phyloP scores from a whole-genome alignment of 257 asterid genomes.

The Fraxinus excelsior region DNA sequence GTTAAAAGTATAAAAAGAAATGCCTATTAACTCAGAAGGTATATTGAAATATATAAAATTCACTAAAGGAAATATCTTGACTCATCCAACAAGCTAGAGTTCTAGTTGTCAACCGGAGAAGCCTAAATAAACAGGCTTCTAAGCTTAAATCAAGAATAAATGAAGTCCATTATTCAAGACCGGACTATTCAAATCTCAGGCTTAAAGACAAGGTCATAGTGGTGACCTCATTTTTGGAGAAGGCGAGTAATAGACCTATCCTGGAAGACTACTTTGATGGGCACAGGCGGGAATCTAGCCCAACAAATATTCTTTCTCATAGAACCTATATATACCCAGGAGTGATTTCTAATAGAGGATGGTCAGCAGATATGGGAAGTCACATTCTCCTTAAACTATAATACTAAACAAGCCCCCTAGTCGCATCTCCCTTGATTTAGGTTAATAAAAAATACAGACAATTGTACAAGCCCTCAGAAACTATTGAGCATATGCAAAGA shows the following conservation, averaged over 20 bases:
- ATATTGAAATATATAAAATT: background rate
- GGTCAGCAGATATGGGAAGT: background rate
- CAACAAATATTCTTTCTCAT: background rate
- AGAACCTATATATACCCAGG: background rate
- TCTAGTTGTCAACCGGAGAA: background rate
- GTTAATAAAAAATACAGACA: slow-evolving; percentile 8
- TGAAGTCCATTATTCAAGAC: background rate
- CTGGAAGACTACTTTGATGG: background rate
- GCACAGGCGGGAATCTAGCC: background rate
- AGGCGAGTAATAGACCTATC: background rate
- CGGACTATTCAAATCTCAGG: background rate
- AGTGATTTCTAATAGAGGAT: background rate
- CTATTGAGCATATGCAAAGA: slow-evolving; percentile 18
- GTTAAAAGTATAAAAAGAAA: slow-evolving; percentile 15
- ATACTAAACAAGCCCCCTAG: slow-evolving; percentile 6
- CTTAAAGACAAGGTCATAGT: slow-evolving; percentile 9
- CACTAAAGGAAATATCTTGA: background rate
- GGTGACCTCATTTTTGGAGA: background rate
- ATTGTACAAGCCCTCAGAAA: slow-evolving; percentile 4
- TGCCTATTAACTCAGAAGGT: background rate
- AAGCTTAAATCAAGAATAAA: background rate
- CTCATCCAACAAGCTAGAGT: slow-evolving; percentile 22
- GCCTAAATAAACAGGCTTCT: background rate
- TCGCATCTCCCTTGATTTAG: slow-evolving; percentile 22
- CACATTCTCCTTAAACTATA: background rate